A percentile compares a stretch with the other conserved stretches of the same genome.
Evolutionary conservation across 345 rosid genomes (phyloP).

Genomic region (Lepidium sativum): DNA sequence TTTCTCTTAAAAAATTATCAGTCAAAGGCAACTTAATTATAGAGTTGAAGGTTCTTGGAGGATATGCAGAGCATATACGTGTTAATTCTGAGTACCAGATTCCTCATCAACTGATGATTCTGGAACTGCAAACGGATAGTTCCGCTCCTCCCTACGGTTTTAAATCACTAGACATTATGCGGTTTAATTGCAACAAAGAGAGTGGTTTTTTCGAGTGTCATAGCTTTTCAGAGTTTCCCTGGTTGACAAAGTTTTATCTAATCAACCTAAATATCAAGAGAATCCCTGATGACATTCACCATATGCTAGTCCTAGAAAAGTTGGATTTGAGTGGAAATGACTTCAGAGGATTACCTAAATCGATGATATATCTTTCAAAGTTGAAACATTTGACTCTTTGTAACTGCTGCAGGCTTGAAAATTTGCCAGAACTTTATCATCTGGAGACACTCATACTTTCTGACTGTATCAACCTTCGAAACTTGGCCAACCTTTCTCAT

Average conservation of each 20-base stretch:
- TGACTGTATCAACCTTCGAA: background rate
- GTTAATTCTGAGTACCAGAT: background rate
- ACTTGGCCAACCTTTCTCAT: background rate
- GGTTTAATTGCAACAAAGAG: background rate
- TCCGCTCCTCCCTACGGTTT: background rate
- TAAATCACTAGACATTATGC: background rate
- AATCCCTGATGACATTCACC: background rate
- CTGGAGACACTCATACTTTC: slow-evolving; percentile 8
- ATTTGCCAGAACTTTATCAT: background rate
- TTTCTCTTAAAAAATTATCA: background rate
- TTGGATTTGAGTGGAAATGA: slow-evolving; percentile 6
- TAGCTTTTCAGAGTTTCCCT: background rate
- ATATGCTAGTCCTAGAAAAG: background rate
- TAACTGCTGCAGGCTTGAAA: background rate
- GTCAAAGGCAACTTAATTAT: background rate
- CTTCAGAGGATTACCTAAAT: background rate
- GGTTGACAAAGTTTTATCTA: slow-evolving; percentile 1
- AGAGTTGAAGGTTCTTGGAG: background rate
- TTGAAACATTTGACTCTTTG: background rate
- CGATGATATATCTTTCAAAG: background rate
- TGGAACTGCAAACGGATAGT: background rate
- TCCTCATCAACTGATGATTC: background rate
- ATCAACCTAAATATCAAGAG: background rate
- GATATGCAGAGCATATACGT: background rate
- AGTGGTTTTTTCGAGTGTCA: background rate